A percentile compares a stretch with the other conserved stretches of the same genome.
These are phyloP conservation scores for Xylariaceae sp. DNA, from an alignment of 2,329 filamentous ascomycete species.

Conservation along the genomic window DNA sequence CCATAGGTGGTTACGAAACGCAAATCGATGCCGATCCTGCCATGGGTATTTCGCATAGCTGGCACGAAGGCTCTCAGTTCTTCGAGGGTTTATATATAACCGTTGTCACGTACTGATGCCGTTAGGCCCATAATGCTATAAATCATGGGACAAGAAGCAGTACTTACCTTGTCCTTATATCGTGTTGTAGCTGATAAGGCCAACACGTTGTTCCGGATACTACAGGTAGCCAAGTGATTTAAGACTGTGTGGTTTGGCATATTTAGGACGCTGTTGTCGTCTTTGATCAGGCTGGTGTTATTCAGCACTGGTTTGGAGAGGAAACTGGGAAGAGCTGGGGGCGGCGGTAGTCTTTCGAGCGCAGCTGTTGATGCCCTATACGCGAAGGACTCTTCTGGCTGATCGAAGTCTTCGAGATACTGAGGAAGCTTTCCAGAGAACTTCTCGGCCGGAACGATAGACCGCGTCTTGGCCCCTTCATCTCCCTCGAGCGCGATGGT, in stretches of 20 bases:
- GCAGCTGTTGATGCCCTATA: constrained; percentile 72
- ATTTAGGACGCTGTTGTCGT: constrained; percentile 93
- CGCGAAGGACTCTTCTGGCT: constrained; percentile 67
- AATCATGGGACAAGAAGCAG: neutral
- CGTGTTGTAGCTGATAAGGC: constrained; percentile 96
- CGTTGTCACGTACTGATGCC: constrained; percentile 80
- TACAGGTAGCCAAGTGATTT: constrained; percentile 94
- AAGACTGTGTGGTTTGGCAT: constrained; percentile 97
- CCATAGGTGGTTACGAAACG: no score
- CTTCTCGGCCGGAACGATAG: constrained; percentile 48
- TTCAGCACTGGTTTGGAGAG: constrained; percentile 93
- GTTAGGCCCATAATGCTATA: constrained; percentile 4
- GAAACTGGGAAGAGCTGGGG: constrained; percentile 83
- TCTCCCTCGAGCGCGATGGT: constrained; percentile 25
- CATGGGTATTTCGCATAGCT: neutral
- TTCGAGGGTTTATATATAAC: constrained; percentile 96
- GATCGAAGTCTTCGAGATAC: constrained; percentile 82
- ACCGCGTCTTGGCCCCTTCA: constrained; percentile 46
- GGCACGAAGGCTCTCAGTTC: constrained; percentile 30
- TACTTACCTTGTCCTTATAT: constrained; percentile 82
- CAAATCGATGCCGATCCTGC: neutral
- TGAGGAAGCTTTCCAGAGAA: constrained; percentile 74
- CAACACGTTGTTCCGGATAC: constrained; percentile 93
- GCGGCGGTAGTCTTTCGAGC: constrained; percentile 73
- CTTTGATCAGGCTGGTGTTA: constrained; percentile 84